Conservation (phyloP, 164 flowering plant species). For the Brasenia schreberi region DNA sequence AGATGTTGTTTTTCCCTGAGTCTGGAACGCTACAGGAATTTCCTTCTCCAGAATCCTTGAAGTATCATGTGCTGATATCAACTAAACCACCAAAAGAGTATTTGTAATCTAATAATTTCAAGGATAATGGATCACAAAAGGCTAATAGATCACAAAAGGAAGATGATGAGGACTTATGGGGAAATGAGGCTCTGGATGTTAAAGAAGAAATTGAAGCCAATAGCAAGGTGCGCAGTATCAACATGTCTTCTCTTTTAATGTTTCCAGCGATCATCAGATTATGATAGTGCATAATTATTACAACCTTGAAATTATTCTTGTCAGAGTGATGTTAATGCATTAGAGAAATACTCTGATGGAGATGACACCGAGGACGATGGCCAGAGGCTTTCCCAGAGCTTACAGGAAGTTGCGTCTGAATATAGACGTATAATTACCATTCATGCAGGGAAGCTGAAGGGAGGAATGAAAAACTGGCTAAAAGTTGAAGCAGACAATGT, state of each 20-base stretch:
- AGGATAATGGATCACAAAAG: conserved; percentile 8
- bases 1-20: conserved; percentile 47
- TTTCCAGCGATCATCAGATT: conserved; percentile 9
- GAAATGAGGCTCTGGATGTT: conserved; percentile 22
- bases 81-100: conserved; percentile 89
- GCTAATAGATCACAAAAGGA: conserved; percentile 15
- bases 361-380: conserved; percentile 23
- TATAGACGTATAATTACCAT: conserved; percentile 68
- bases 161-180: conserved; percentile 31
- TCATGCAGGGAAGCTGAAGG: conserved; percentile 67
- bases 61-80: conserved; percentile 50
- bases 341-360: conserved; percentile 25
- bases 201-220: conserved; percentile 7
- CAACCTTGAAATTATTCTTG: conserved; percentile 2
- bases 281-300: conserved; percentile 9
- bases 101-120: conserved; percentile 14
- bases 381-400: conserved; percentile 10
- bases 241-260: background rate
- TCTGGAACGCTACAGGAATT: conserved; percentile 35
- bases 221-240: conserved; percentile 16
- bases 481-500: conserved; percentile 24
- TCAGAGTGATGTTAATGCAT: conserved; percentile 11
- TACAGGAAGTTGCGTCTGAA: conserved; percentile 19
- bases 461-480: conserved; percentile 26
- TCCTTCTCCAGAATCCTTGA: conserved; percentile 72